These are phyloP conservation scores for Xylariaceae sp. DNA, from an alignment of 2,329 filamentous ascomycete genomes.

Conservation along the genomic window DNA sequence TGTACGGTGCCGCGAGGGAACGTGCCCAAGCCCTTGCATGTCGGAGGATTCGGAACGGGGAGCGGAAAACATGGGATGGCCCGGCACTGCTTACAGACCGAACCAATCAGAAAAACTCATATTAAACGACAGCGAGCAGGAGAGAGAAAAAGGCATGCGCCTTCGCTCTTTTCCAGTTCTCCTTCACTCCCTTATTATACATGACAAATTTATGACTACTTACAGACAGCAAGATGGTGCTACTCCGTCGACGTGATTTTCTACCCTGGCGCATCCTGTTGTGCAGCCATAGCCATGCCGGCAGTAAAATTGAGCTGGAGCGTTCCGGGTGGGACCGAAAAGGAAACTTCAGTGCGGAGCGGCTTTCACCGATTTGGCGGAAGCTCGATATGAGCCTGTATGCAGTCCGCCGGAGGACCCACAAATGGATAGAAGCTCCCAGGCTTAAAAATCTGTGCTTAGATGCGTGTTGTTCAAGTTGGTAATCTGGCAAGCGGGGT, in stretches of 20 bases:
- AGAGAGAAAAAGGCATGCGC: neutral
- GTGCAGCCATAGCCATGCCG: constrained; percentile 18
- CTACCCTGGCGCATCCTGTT: constrained; percentile 12
- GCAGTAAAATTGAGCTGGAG: neutral
- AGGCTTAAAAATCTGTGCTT: too few relatives aligned
- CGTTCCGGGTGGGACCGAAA: too few relatives aligned
- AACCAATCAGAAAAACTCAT: neutral
- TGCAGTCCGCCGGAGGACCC: too few relatives aligned
- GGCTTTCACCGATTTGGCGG: too few relatives aligned
- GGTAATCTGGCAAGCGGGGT: too few relatives aligned
- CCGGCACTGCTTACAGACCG: too few relatives aligned
- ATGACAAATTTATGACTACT: constrained; percentile 10
- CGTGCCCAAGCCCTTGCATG: neutral
- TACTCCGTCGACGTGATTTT: constrained; percentile 7
- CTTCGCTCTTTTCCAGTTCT: neutral
- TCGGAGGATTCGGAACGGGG: neutral
- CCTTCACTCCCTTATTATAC: constrained; percentile 17
- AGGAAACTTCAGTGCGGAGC: too few relatives aligned
- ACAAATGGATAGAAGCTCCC: too few relatives aligned
- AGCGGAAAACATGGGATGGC: too few relatives aligned
- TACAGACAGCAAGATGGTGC: constrained; percentile 2
- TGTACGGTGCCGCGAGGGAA: neutral
- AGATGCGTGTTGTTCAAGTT: too few relatives aligned
- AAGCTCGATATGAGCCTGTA: too few relatives aligned
- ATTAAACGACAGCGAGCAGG: neutral